Conservation (phyloP, 2,329 filamentous ascomycete genomes). For the Penicillium crustosum region DNA sequence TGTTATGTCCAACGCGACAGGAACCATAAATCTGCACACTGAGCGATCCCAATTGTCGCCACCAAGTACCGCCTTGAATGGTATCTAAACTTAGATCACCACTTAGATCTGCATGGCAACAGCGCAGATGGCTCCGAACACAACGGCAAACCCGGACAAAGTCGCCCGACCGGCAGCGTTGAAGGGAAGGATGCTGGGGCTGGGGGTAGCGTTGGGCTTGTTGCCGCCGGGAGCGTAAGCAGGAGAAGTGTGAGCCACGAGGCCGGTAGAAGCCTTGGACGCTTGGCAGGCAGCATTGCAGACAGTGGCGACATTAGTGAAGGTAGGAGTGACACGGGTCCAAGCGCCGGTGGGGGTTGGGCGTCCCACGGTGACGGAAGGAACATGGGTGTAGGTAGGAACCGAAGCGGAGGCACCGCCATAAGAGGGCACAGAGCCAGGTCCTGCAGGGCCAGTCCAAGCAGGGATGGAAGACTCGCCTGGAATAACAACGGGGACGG, state of each 20-base stretch:
- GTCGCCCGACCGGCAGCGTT: conserved; percentile 29
- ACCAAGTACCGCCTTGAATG: neutral
- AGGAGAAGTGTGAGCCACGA: conserved; percentile 11
- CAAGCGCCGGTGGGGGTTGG: neutral
- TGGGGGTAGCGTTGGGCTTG: conserved; percentile 2
- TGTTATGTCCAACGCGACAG: conserved; percentile 7
- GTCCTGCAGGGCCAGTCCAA: neutral
- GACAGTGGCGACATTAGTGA: conserved; percentile 4
- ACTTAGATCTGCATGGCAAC: conserved; percentile 28
- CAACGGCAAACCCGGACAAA: conserved; percentile 24
- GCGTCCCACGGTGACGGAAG: conserved; percentile 1
- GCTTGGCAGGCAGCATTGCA: too few species aligned
- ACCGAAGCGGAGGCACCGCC: neutral
- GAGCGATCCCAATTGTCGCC: neutral
- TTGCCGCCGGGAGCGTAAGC: neutral
- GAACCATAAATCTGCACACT: conserved; percentile 3
- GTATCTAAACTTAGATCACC: neutral
- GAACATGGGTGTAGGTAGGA: neutral
- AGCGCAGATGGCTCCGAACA: conserved; percentile 24
- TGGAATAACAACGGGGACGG: neutral
- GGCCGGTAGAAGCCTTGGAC: neutral
- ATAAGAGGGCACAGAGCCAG: neutral
- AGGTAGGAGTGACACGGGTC: conserved; percentile 3
- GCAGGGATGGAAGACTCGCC: neutral
- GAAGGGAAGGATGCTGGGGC: conserved; percentile 15